A percentile compares a stretch with the other conserved stretches of the same genome.
Evolutionary conservation across 306 rosid species (phyloP).

Genomic region (Pterocarpus santalinus): DNA sequence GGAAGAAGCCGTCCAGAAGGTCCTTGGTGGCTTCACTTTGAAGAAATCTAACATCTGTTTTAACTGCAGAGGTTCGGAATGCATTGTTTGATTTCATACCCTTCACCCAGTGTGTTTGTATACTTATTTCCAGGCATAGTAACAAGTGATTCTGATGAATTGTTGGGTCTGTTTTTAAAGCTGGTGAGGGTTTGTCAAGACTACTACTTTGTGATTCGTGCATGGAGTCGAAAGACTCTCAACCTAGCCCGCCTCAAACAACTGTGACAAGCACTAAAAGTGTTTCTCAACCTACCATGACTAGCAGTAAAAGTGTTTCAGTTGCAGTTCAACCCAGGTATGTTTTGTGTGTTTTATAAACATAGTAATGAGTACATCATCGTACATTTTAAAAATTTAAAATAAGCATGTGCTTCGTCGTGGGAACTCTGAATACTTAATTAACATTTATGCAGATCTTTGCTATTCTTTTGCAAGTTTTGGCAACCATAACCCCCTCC

Average conservation of each 20-base stretch:
- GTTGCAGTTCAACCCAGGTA: conserved; percentile 44
- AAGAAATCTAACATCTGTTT: conserved; percentile 71
- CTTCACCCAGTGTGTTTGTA: neutral
- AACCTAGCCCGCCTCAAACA: conserved; percentile 8
- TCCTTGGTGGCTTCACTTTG: conserved; percentile 62
- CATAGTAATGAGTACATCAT: neutral
- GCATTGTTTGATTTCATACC: conserved; percentile 29
- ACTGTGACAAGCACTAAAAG: neutral
- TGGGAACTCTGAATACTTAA: neutral
- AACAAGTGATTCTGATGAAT: conserved; percentile 31
- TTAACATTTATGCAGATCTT: conserved; percentile 5
- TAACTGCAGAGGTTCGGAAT: conserved; percentile 78
- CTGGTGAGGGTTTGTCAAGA: conserved; percentile 52
- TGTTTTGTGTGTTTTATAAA: neutral
- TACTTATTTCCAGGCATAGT: conserved; percentile 11
- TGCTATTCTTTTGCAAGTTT: neutral
- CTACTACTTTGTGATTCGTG: conserved; percentile 74
- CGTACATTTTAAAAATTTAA: conserved; percentile 1
- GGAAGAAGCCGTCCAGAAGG: conserved; percentile 68
- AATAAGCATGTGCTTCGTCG: conserved; percentile 1
- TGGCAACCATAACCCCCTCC: neutral
- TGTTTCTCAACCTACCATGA: conserved; percentile 25
- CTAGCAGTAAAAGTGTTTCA: conserved; percentile 8
- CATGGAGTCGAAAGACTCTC: conserved; percentile 54
- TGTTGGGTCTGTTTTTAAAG: conserved; percentile 48